A percentile compares a stretch with the other conserved stretches of the same genome.
These are phyloP conservation scores for Sarocladiaceae sp. DNA, from an alignment of 2,329 filamentous ascomycete genomes.

Conservation along the genomic window DNA sequence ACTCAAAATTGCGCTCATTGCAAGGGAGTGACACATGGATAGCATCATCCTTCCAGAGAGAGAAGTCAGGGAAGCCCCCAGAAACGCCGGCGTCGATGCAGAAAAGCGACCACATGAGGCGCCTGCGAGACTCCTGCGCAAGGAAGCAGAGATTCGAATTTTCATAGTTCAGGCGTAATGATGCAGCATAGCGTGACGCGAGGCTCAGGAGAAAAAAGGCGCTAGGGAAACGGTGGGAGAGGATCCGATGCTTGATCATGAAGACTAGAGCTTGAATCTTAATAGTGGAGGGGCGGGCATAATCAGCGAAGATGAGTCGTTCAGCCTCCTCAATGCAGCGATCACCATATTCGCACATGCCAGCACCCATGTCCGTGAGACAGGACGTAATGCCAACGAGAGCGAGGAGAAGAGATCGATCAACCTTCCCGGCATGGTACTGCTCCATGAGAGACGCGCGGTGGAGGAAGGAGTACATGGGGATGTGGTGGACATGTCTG, in stretches of 20 bases:
- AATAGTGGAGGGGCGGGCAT: conserved; percentile 50
- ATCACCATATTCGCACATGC: conserved; percentile 44
- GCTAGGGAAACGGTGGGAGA: conserved; percentile 35
- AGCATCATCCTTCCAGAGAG: conserved; percentile 34
- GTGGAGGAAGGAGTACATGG: conserved; percentile 53
- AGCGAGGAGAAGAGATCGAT: conserved; percentile 46
- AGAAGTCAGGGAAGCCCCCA: conserved; percentile 36
- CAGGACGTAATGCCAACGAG: conserved; percentile 50
- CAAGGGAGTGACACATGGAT: conserved; percentile 37
- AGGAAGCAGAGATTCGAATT: conserved; percentile 32
- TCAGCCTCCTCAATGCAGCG: conserved; percentile 51
- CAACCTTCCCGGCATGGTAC: conserved; percentile 50
- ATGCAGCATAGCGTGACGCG: conserved; percentile 35
- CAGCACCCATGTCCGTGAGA: conserved; percentile 47
- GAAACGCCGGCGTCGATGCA: conserved; percentile 36
- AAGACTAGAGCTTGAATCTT: conserved; percentile 44
- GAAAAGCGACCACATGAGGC: conserved; percentile 39
- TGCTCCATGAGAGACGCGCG: conserved; percentile 54
- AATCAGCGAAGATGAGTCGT: conserved; percentile 42
- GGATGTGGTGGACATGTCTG: conserved; percentile 52
- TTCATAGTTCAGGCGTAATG: conserved; percentile 37
- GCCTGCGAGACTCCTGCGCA: conserved; percentile 34
- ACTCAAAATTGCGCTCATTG: conserved; percentile 44
- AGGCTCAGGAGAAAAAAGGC: conserved; percentile 39
- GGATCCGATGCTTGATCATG: conserved; percentile 37